Conservation (phyloP, 139 green algal species). For the Volvox reticuliferus region DNA sequence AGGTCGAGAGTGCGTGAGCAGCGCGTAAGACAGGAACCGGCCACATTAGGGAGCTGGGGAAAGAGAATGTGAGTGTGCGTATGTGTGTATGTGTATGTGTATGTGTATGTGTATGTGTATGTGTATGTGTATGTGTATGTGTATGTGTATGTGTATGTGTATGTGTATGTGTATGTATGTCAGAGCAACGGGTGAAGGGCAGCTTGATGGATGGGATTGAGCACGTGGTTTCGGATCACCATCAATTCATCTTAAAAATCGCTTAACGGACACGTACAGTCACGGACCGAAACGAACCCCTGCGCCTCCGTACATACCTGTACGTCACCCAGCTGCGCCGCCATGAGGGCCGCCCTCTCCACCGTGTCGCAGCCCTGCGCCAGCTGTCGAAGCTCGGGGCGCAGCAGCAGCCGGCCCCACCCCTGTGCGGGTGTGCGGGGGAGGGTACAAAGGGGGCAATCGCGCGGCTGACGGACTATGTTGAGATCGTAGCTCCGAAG, state of each 20-base stretch:
- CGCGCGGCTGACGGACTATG: neutral
- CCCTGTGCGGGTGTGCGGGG: neutral
- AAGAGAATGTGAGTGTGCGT: too few relatives aligned
- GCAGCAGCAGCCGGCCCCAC: conserved; percentile 59
- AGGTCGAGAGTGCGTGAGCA: too few relatives aligned
- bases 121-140: neutral
- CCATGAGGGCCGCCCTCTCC: conserved; percentile 62
- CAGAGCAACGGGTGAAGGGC: too few relatives aligned
- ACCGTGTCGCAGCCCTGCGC: conserved; percentile 60
- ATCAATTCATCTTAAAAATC: too few relatives aligned
- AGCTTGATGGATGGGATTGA: too few relatives aligned
- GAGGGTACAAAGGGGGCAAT: neutral
- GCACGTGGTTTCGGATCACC: too few relatives aligned
- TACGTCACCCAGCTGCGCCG: neutral
- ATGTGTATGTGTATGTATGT: neutral
- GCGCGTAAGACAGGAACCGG: neutral
- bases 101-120: neutral
- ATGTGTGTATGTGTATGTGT: neutral
- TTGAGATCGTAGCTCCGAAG: neutral
- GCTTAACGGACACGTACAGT: too few relatives aligned
- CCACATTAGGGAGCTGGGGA: neutral
- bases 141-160: neutral
- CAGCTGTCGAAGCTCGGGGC: conserved; percentile 46
- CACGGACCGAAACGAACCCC: too few relatives aligned
- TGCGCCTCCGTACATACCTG: neutral